Evolutionary conservation across 176 grass and related monocot species (phyloP).

Genomic region (Cenchrus americanus): DNA sequence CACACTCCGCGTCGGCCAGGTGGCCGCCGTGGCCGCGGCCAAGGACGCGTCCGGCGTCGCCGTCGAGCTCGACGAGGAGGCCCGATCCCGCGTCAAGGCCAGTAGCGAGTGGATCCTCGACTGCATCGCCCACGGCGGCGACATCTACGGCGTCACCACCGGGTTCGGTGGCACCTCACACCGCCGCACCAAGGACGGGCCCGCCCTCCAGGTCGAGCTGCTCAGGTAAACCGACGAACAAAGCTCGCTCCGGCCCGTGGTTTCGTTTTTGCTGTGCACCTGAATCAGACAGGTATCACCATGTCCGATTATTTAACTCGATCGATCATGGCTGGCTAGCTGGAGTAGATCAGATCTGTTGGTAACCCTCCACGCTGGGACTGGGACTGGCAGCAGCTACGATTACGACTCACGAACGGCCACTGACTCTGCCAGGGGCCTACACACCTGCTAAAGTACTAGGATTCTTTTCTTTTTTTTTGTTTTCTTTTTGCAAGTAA

Average conservation of each 20-base stretch:
- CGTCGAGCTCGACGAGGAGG: constrained; percentile 78
- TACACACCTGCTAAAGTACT: not conserved
- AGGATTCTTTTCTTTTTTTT: not conserved
- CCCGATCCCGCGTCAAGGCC: constrained; percentile 73
- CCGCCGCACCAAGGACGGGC: constrained; percentile 88
- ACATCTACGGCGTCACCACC: constrained; percentile 97
- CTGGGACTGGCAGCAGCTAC: not conserved
- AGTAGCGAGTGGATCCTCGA: constrained; percentile 88
- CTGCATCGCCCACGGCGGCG: constrained; percentile 76
- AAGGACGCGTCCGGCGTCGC: constrained; percentile 50
- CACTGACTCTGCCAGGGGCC: not conserved
- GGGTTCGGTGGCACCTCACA: constrained; percentile 96
- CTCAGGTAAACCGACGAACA: constrained; percentile 60
- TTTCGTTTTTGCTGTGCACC: no score
- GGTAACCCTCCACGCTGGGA: no score
- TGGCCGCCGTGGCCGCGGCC: constrained; percentile 67
- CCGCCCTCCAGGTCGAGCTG: constrained; percentile 85
- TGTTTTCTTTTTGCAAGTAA: not conserved
- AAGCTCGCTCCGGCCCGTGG: no score
- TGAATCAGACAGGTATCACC: no score
- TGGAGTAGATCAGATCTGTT: not conserved
- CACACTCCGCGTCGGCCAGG: constrained; percentile 76
- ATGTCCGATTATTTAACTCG: no score
- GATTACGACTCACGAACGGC: not conserved
- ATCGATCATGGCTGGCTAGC: no score